Base-by-base conservation (phyloP, 768 basidiomycete species). In the Hortiboletus flavorubellus region DNA sequence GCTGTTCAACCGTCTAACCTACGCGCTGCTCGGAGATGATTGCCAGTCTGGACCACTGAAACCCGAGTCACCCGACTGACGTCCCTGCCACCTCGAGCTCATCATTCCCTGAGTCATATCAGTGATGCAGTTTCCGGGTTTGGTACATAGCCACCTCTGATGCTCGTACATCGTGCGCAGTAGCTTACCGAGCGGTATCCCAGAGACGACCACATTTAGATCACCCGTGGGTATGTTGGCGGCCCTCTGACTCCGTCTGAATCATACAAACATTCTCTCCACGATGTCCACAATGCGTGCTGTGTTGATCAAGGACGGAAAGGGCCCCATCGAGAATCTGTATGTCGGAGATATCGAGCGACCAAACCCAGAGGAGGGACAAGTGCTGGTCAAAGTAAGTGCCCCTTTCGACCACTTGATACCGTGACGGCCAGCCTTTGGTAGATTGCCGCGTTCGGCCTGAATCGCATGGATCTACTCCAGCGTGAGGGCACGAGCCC, bases 391-490 rank as follows among this genome's bases (percentile, higher is more conserved):
- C 49, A 88, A 93, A 80, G 93, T 84, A 59, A 43, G 76, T 21
- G 21, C 21, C 21, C 21, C 46, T 40, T n/a, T 21, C n/a, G 12
- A 7, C 44, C 59, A n/a, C 34, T 33, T 43, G 14, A 35, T 26
- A 44, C 30, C 42, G 21, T n/a, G 42, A 53, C 37, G 29, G 14
- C 40, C 21, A 21, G 21, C 21, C 21, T 2, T 21, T 21, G 2
- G 21, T 21, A 91, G 88, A 78, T 90, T 64, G 83, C 82, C 68
- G 86, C 86, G 1, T 94, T 95, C 68, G 91, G 91, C n/a, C 72
- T 95, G 55, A 95, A 95, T 71, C 80, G 93, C 31, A 86, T 91
- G 91, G 93, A 95, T 65, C 77, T 92, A 51, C 49, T 60, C 7
- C 93, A 91, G 68, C 81, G 87, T 7, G 77, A 84, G 65, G 89